phyloP scores from a whole-genome alignment of 768 basidiomycete species.

The Boletus pseudo-olivaceus region DNA sequence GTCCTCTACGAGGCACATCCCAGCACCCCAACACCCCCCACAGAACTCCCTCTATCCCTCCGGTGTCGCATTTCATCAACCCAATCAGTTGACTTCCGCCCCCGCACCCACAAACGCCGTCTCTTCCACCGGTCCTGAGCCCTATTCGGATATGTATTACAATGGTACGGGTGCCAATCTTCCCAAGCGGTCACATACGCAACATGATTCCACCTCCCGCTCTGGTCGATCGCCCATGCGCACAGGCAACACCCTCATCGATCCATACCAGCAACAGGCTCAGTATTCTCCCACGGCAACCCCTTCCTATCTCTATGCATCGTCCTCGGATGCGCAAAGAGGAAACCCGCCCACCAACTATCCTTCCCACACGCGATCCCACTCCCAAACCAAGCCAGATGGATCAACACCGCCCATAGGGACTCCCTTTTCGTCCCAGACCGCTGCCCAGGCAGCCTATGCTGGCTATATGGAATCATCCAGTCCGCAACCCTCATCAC shows the following conservation, averaged over 20 bases:
- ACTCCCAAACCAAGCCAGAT: constrained; percentile 57
- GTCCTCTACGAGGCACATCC: constrained; percentile 22
- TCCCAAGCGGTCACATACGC: constrained; percentile 54
- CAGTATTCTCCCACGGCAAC: constrained; percentile 56
- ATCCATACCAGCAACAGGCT: constrained; percentile 68
- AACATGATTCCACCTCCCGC: constrained; percentile 51
- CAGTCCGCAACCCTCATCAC: constrained; percentile 54
- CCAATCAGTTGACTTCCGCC: constrained; percentile 36
- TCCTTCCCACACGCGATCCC: constrained; percentile 53
- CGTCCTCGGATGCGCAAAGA: constrained; percentile 38
- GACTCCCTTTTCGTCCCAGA: constrained; percentile 57
- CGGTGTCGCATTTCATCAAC: constrained; percentile 55
- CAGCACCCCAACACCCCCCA: constrained; percentile 37
- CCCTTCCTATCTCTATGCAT: constrained; percentile 43
- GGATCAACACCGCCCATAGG: constrained; percentile 43
- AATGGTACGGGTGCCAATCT: constrained; percentile 45
- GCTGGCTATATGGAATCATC: constrained; percentile 60
- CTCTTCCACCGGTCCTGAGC: constrained; percentile 40
- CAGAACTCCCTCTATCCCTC: constrained; percentile 54
- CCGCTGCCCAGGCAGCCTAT: constrained; percentile 40
- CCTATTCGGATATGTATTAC: constrained; percentile 62
- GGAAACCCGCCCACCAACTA: constrained; percentile 40
- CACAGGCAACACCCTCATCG: constrained; percentile 51
- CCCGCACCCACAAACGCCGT: constrained; percentile 34
- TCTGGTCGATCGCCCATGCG: constrained; percentile 63